phyloP scores from a whole-genome alignment of 805 yeast species.

The Metschnikowia gruessii region DNA sequence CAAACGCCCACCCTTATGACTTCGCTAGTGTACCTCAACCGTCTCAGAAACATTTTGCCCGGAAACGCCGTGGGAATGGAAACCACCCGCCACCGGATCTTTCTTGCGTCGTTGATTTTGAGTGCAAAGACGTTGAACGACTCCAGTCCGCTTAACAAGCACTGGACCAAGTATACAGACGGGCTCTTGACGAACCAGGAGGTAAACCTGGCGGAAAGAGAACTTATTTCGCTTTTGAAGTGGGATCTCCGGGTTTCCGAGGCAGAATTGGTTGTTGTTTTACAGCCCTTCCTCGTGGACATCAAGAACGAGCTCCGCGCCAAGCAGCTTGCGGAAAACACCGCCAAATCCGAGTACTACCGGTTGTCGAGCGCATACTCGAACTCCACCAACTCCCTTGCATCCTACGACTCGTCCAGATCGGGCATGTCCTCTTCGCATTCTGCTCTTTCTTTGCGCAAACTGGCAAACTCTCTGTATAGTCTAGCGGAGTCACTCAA shows the following conservation, averaged over 20 bases:
- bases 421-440: conserved; percentile 10
- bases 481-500: conserved; percentile 13
- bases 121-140: conserved; percentile 94
- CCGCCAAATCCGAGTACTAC: conserved; percentile 19
- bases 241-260: conserved; percentile 79
- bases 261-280: conserved; percentile 63
- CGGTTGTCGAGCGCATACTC: conserved; percentile 20
- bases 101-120: conserved; percentile 80
- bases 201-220: conserved; percentile 89
- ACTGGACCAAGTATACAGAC: conserved; percentile 91
- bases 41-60: conserved; percentile 75
- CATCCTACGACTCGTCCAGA: conserved; percentile 16
- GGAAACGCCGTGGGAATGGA: conserved; percentile 87
- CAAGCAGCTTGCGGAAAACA: conserved; percentile 14
- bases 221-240: conserved; percentile 72
- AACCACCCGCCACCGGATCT: conserved; percentile 90
- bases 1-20: conserved; percentile 96
- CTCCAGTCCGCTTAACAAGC: conserved; percentile 91
- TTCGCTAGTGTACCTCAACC: conserved; percentile 75
- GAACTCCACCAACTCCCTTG: conserved; percentile 16
- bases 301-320: conserved; percentile 45
- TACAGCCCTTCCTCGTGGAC: conserved; percentile 73
- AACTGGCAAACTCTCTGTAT: conserved; percentile 12
- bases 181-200: conserved; percentile 76
- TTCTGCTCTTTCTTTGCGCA: conserved; percentile 17